phyloP scores from a whole-genome alignment of 1,284 basidiomycete species.

The Trametes hirsuta region DNA sequence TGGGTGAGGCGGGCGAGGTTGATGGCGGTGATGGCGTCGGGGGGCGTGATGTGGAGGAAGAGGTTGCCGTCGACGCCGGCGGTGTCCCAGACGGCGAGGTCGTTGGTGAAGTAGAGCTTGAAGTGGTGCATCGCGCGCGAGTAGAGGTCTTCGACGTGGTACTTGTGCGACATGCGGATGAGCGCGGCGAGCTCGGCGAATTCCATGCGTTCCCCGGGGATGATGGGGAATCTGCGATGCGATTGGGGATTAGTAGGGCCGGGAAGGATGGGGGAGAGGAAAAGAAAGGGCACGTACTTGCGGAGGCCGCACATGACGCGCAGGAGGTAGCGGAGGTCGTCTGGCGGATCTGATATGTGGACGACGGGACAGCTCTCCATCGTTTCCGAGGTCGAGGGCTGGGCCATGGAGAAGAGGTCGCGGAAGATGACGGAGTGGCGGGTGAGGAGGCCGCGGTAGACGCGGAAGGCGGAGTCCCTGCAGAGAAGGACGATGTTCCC shows the following conservation, averaged over 20 bases:
- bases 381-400: conserved; percentile 20
- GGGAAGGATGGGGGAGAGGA: background rate
- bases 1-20: conserved; percentile 28
- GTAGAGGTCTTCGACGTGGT: conserved; percentile 27
- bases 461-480: conserved; percentile 26
- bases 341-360: conserved; percentile 24
- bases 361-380: conserved; percentile 29
- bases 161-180: conserved; percentile 30
- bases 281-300: conserved; percentile 11
- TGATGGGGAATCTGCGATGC: conserved; percentile 17
- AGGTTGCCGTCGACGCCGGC: conserved; percentile 22
- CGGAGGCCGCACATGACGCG: conserved; percentile 24
- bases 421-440: conserved; percentile 32
- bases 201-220: conserved; percentile 20
- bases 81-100: conserved; percentile 23
- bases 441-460: conserved; percentile 30
- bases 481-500: conserved; percentile 34
- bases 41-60: conserved; percentile 22
- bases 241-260: background rate
- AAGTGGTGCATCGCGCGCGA: conserved; percentile 24
- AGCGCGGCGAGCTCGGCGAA: conserved; percentile 28
- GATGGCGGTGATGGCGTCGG: conserved; percentile 26
- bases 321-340: conserved; percentile 26
- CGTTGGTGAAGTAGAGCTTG: conserved; percentile 25
- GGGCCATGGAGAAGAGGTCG: conserved; percentile 30